Conservation (phyloP, 495 filamentous ascomycete species). For the Trypethelium eluteriae region DNA sequence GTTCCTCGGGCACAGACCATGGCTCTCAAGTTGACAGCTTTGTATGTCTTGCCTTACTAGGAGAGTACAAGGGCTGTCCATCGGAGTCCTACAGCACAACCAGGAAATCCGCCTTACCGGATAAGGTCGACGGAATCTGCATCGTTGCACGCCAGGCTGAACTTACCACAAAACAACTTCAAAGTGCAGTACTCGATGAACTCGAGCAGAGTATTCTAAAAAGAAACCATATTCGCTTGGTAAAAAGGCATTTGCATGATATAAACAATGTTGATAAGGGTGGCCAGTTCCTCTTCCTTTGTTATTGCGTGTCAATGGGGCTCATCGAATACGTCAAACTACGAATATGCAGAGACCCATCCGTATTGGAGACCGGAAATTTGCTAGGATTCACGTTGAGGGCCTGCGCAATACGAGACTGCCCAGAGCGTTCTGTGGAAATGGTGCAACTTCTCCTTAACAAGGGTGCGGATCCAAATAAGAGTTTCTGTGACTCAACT, state of each 20-base stretch:
- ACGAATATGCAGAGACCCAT: background rate
- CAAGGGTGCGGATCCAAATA: background rate
- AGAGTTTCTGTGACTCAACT: background rate
- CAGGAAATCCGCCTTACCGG: background rate
- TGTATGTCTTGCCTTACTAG: background rate
- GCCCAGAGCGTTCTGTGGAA: background rate
- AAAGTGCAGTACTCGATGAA: background rate
- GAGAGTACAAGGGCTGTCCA: background rate
- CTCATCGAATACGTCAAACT: background rate
- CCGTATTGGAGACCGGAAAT: background rate
- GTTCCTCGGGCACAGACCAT: background rate
- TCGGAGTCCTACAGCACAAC: too few species aligned
- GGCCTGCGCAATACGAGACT: background rate
- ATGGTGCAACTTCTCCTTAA: constrained; percentile 4
- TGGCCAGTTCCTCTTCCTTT: background rate
- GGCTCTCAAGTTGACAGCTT: background rate
- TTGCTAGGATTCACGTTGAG: background rate
- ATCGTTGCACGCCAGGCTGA: background rate
- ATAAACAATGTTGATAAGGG: background rate
- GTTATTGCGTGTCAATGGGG: background rate
- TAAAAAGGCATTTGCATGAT: background rate
- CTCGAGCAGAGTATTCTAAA: background rate
- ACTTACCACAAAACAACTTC: background rate
- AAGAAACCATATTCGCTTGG: background rate
- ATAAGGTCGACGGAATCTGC: background rate